Evolutionary conservation across 2,329 filamentous ascomycete genomes (phyloP).

Genomic region (Clonostachys solani): DNA sequence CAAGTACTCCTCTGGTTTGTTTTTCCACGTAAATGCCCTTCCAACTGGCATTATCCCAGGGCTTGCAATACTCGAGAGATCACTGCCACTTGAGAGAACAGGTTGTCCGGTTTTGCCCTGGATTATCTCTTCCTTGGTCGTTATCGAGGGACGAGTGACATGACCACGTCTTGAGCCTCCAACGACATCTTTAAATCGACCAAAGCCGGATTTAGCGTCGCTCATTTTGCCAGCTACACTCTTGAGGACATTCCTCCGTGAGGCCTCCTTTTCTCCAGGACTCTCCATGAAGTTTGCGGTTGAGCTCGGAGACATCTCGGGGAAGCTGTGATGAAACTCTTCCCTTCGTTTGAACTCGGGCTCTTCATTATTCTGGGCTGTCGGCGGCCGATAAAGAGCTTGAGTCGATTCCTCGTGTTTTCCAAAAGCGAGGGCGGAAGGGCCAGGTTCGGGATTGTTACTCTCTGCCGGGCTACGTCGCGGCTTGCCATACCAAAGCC

Average conservation of each 20-base stretch:
- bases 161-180: constrained; percentile 56
- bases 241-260: constrained; percentile 68
- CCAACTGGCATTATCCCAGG: constrained; percentile 10
- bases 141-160: constrained; percentile 41
- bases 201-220: constrained; percentile 78
- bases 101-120: neutral
- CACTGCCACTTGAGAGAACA: constrained; percentile 1
- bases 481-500: constrained; percentile 91
- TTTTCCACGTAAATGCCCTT: constrained; percentile 60
- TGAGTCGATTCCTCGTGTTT: constrained; percentile 40
- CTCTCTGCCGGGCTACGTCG: constrained; percentile 54
- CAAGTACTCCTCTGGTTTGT: constrained; percentile 57
- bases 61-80: constrained; percentile 2
- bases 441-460: constrained; percentile 41
- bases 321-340: constrained; percentile 36
- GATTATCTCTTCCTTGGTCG: constrained; percentile 44
- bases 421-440: constrained; percentile 44
- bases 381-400: constrained; percentile 39
- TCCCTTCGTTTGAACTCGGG: constrained; percentile 37
- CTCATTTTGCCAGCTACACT: constrained; percentile 74
- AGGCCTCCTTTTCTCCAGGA: constrained; percentile 48
- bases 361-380: constrained; percentile 49
- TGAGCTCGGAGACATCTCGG: constrained; percentile 37
- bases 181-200: constrained; percentile 81
- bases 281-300: constrained; percentile 40